Conservation (phyloP, 345 rosid species). For the Balakata baccata region DNA sequence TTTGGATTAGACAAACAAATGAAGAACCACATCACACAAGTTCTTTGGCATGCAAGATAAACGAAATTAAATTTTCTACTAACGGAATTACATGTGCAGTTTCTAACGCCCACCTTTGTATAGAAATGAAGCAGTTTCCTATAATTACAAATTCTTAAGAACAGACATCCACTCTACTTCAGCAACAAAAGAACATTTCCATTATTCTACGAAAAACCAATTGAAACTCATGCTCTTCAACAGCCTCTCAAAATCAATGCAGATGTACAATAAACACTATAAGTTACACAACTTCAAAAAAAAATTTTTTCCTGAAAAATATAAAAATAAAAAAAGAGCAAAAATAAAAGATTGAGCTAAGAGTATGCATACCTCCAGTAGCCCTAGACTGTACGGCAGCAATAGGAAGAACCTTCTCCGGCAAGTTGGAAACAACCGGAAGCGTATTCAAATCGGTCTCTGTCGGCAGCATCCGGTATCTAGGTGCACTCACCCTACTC, state of each 20-base stretch:
- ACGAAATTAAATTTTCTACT: background rate
- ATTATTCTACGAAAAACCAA: background rate
- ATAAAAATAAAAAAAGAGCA: background rate
- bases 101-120: background rate
- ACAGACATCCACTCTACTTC: background rate
- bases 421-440: constrained; percentile 57
- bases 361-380: constrained; percentile 49
- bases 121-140: background rate
- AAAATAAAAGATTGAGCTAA: background rate
- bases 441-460: constrained; percentile 86
- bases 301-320: background rate
- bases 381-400: constrained; percentile 55
- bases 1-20: background rate
- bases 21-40: background rate
- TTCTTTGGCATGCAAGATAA: background rate
- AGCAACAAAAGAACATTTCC: background rate
- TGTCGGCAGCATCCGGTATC: constrained; percentile 72
- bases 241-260: background rate
- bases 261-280: too few relatives aligned
- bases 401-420: constrained; percentile 64
- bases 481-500: constrained; percentile 68
- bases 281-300: background rate
- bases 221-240: background rate
- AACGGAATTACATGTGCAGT: background rate
- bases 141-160: background rate